Evolutionary conservation across 305 asterid genomes (phyloP).

Genomic region (Solanum hybrid): DNA sequence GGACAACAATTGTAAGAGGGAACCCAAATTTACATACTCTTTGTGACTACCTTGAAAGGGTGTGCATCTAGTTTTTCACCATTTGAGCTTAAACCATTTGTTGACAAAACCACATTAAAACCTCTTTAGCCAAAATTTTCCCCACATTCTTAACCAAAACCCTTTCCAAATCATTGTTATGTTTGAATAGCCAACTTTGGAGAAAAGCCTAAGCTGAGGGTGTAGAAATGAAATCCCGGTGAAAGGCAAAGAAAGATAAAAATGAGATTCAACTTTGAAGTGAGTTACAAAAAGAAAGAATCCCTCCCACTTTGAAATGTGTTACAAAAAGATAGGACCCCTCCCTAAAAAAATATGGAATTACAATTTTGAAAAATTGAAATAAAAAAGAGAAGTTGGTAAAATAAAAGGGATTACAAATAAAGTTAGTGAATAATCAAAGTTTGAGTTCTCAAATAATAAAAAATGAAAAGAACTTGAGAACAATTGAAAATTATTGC

Average conservation of each 20-base stretch:
- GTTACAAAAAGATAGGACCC: not conserved
- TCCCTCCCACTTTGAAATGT: not conserved
- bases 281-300: not conserved
- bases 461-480: not conserved
- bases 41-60: not conserved
- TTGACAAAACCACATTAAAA: not conserved
- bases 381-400: not conserved
- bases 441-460: not conserved
- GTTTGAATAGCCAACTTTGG: not conserved
- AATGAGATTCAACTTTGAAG: not conserved
- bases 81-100: not conserved
- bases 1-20: not conserved
- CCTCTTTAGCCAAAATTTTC: too few relatives aligned
- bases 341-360: not conserved
- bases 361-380: too few relatives aligned
- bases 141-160: not conserved
- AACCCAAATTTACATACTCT: not conserved
- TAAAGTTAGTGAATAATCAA: not conserved
- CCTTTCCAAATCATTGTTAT: not conserved
- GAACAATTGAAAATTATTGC: not conserved
- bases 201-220: not conserved
- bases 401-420: too few relatives aligned
- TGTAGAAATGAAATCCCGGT: not conserved
- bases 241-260: not conserved
- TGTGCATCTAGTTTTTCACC: not conserved